Evolutionary conservation across 2,329 filamentous ascomycete genomes (phyloP), one percentile per base, ranked within the genome.

Genomic region (Celoporthe dispersa): DNA sequence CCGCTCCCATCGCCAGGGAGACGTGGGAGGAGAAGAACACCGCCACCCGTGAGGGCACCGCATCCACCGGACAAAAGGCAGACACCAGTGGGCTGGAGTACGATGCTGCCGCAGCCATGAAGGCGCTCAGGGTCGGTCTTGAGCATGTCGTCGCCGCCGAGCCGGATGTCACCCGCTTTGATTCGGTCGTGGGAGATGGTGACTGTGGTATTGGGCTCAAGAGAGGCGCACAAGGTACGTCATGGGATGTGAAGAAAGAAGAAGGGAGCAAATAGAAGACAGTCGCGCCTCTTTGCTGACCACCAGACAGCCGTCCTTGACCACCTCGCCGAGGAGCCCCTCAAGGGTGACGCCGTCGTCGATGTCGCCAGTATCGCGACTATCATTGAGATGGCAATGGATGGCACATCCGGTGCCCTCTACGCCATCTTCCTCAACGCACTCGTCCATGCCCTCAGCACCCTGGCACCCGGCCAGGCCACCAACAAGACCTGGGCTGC

Each of bases 401-500:
- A 89, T 74, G 88, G 88, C 72, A 90, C 88, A 1, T 89, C 87
- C 1, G 87, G 88, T 3, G 87, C 86, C 1, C 80, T 89, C 2
- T 88, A 87, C 76, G 92, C 93, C 77, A 97, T 98, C 79, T 97
- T 97, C 85, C 85, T 97, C 71, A 97, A 97, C 78, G 90, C 94
- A 0, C 89, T 97, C 7, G 89, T 93, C 31, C 88, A 91, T 73
- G 90, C 85, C 3, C 82, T 90, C 25, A 83, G 83, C 59, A 78
- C 77, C 7, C 80, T 83, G 14, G 76, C 80, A 0, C 77, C 82
- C 2, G 82, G 83, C 12, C 76, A 79, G 6, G 80, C 81, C 2
- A 80, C 80, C 3, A 75, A 82, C 6, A 75, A 82, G 59, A 73
- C 82, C 75, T 85, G 87, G 90, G 81, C 90, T 3, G 83, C 86